A percentile compares a stretch with the other conserved stretches of the same genome.
These are phyloP conservation scores for Pseudomassariella vexata DNA, from an alignment of 2,329 filamentous ascomycete species.

Conservation along the genomic window DNA sequence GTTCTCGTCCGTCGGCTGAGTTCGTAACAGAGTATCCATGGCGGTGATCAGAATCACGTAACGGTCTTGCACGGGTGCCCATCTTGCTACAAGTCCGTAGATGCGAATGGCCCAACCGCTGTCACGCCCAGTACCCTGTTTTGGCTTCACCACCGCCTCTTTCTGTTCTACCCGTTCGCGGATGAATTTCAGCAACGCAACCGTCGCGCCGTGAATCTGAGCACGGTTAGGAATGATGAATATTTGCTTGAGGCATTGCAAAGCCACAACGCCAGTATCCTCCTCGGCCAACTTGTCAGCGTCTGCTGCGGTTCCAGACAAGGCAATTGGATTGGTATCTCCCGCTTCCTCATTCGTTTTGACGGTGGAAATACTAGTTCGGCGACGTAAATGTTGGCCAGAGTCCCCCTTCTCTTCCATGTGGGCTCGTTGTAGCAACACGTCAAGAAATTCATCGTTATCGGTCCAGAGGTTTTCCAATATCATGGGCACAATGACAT, in stretches of 20 bases:
- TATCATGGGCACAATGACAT: constrained; percentile 75
- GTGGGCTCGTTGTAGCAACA: constrained; percentile 61
- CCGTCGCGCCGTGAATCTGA: constrained; percentile 74
- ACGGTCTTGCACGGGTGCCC: constrained; percentile 90
- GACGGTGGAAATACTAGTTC: constrained; percentile 75
- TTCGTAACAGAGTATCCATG: constrained; percentile 68
- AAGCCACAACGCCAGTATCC: constrained; percentile 75
- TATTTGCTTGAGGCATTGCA: constrained; percentile 81
- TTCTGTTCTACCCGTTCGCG: constrained; percentile 49
- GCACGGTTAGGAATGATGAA: constrained; percentile 76
- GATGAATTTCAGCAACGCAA: constrained; percentile 70
- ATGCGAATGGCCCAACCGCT: constrained; percentile 77
- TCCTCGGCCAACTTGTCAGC: constrained; percentile 87
- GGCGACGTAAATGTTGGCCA: constrained; percentile 57
- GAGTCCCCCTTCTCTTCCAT: constrained; percentile 63
- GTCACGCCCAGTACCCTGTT: constrained; percentile 37
- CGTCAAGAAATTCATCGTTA: constrained; percentile 62
- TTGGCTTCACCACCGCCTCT: constrained; percentile 46
- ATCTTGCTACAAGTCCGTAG: constrained; percentile 73
- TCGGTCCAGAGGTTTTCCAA: constrained; percentile 81
- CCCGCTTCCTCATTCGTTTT: constrained; percentile 60
- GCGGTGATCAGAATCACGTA: constrained; percentile 83
- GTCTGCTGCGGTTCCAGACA: constrained; percentile 77
- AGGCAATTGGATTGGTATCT: constrained; percentile 62
- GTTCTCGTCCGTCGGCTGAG: constrained; percentile 63